Evolutionary conservation across 2,329 filamentous ascomycete genomes (phyloP).

Genomic region (Metarhizium brunneum): DNA sequence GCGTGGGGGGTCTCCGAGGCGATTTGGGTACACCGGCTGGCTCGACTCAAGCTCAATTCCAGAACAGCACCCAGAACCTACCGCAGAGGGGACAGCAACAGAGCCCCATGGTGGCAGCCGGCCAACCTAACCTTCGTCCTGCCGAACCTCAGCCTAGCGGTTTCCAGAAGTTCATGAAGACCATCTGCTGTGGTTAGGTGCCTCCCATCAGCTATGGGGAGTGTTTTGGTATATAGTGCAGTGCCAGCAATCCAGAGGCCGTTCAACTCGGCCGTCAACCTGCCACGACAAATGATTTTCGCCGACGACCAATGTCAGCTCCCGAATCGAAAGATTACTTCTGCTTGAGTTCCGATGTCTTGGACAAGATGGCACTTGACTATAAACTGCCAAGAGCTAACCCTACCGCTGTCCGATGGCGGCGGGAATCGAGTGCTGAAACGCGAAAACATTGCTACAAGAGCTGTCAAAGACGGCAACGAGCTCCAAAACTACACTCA

Average conservation of each 20-base stretch:
- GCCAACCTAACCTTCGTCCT: slow-evolving; percentile 44
- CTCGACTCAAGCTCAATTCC: slow-evolving; percentile 92
- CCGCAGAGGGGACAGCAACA: slow-evolving; percentile 55
- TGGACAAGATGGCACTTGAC: not conserved
- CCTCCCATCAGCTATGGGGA: slow-evolving; percentile 14
- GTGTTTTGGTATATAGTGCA: slow-evolving; percentile 21
- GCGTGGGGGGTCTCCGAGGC: slow-evolving; percentile 54
- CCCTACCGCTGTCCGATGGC: not conserved
- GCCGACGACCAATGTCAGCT: not conserved
- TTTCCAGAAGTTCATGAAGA: slow-evolving; percentile 88
- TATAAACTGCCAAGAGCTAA: not conserved
- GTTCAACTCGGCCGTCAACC: not conserved
- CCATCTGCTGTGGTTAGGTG: slow-evolving; percentile 74
- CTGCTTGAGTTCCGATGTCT: not conserved
- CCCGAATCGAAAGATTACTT: not conserved
- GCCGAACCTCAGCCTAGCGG: slow-evolving; percentile 68
- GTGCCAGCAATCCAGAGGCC: slow-evolving; percentile 15
- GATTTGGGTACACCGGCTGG: slow-evolving; percentile 78
- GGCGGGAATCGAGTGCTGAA: not conserved
- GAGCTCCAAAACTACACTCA: not conserved
- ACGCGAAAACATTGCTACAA: slow-evolving; percentile 4
- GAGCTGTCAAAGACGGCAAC: slow-evolving; percentile 3
- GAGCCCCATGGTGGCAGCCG: slow-evolving; percentile 45
- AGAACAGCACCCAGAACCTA: slow-evolving; percentile 87
- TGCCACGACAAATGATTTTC: not conserved